Conservation (phyloP, 2,329 filamentous ascomycete genomes). For the Cladosporium sp. region DNA sequence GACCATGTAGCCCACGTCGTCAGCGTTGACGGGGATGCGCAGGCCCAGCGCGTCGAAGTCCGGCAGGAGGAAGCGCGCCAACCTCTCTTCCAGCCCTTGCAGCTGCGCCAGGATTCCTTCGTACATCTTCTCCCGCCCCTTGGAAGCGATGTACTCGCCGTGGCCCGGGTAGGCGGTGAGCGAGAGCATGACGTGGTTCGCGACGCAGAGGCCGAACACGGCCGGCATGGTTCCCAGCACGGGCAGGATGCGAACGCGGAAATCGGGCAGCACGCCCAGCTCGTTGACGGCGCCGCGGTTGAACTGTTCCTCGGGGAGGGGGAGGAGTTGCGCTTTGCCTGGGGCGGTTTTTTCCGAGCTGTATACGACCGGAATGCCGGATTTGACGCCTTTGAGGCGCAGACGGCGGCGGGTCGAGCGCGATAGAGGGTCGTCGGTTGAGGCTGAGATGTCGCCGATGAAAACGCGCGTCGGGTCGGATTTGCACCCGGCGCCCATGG, state of each 20-base stretch:
- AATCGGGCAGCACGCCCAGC: constrained; percentile 83
- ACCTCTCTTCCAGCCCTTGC: constrained; percentile 73
- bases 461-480: constrained; percentile 78
- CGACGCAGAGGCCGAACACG: constrained; percentile 85
- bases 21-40: constrained; percentile 70
- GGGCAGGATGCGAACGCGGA: constrained; percentile 89
- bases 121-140: constrained; percentile 87
- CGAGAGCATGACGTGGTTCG: constrained; percentile 86
- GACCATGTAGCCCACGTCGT: constrained; percentile 81
- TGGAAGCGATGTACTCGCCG: constrained; percentile 70
- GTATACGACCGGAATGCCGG: constrained; percentile 87
- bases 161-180: constrained; percentile 73
- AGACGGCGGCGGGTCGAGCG: constrained; percentile 76
- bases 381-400: constrained; percentile 70
- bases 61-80: constrained; percentile 46
- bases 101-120: constrained; percentile 73
- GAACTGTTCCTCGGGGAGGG: constrained; percentile 83
- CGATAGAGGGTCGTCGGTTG: constrained; percentile 84
- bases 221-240: constrained; percentile 97
- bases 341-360: constrained; percentile 86
- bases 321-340: constrained; percentile 85
- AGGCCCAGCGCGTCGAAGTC: constrained; percentile 62
- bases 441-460: constrained; percentile 85
- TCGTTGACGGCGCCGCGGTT: constrained; percentile 81
- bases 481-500: constrained; percentile 96